Evolutionary conservation across 768 basidiomycete genomes (phyloP).

Genomic region (Nevesoporus exiguus): DNA sequence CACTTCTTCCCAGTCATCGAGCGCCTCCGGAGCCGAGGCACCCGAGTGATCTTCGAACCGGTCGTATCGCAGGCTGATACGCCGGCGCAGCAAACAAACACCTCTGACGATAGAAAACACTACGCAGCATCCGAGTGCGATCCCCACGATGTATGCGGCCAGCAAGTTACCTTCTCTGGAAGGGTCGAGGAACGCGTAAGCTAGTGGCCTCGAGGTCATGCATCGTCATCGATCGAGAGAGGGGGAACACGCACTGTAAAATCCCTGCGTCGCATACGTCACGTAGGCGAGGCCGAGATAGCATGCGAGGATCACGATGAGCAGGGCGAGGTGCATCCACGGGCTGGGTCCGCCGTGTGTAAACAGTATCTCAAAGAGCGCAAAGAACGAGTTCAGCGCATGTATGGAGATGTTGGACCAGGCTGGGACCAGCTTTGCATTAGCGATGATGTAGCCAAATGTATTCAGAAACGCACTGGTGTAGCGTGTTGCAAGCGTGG

Average conservation of each 20-base stretch:
- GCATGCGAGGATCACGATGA: conserved; percentile 46
- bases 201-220: conserved; percentile 33
- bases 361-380: conserved; percentile 53
- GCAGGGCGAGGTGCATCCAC: conserved; percentile 47
- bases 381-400: conserved; percentile 54
- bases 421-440: conserved; percentile 31
- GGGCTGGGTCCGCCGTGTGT: conserved; percentile 51
- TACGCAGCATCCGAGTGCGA: conserved; percentile 47
- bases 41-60: conserved; percentile 2
- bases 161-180: conserved; percentile 38
- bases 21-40: conserved; percentile 16
- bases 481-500: conserved; percentile 40
- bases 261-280: conserved; percentile 54
- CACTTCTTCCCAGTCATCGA: conserved; percentile 49
- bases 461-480: conserved; percentile 32
- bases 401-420: conserved; percentile 63
- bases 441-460: neutral
- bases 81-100: conserved; percentile 37
- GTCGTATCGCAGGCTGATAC: conserved; percentile 23
- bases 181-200: conserved; percentile 66
- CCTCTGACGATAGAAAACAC: conserved; percentile 50
- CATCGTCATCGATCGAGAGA: too few relatives aligned
- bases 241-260: conserved; percentile 52
- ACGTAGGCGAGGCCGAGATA: conserved; percentile 73
- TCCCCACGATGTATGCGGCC: conserved; percentile 62